phyloP scores from a whole-genome alignment of 257 asterid genomes.

The Catharanthus roseus region DNA sequence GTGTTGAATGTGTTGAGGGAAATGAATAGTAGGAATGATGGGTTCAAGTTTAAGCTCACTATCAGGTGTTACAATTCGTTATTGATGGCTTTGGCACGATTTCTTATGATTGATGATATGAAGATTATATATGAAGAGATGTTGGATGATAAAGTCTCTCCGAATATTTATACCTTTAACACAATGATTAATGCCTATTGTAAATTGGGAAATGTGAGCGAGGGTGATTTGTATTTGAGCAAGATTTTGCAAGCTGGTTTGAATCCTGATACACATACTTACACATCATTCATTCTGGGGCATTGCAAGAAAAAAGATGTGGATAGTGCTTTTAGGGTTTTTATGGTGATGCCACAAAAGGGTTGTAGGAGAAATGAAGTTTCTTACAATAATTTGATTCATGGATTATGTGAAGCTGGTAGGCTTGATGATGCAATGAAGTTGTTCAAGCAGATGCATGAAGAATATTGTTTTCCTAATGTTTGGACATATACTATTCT shows the following conservation, averaged over 20 bases:
- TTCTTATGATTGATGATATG: conserved; percentile 53
- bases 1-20: conserved; percentile 36
- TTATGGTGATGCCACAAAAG: conserved; percentile 43
- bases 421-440: conserved; percentile 49
- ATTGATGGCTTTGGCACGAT: conserved; percentile 53
- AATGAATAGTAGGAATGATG: conserved; percentile 28
- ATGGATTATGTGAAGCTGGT: conserved; percentile 58
- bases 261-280: conserved; percentile 65
- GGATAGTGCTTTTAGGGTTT: conserved; percentile 40
- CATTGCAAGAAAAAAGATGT: conserved; percentile 63
- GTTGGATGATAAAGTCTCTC: conserved; percentile 53
- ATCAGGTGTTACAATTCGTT: conserved; percentile 51
- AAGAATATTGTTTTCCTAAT: conserved; percentile 50
- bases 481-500: conserved; percentile 65
- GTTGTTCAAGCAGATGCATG: conserved; percentile 50
- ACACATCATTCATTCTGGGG: conserved; percentile 68
- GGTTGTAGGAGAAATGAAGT: conserved; percentile 65
- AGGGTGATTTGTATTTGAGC: conserved; percentile 50
- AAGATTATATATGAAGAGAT: conserved; percentile 51
- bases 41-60: conserved; percentile 36
- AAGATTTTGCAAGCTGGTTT: conserved; percentile 57
- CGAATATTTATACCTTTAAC: conserved; percentile 68
- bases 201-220: conserved; percentile 56
- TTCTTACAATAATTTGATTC: conserved; percentile 58
- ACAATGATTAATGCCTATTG: conserved; percentile 65